Evolutionary conservation across 306 rosid genomes (phyloP).

Genomic region (Casuarina cunninghamiana): DNA sequence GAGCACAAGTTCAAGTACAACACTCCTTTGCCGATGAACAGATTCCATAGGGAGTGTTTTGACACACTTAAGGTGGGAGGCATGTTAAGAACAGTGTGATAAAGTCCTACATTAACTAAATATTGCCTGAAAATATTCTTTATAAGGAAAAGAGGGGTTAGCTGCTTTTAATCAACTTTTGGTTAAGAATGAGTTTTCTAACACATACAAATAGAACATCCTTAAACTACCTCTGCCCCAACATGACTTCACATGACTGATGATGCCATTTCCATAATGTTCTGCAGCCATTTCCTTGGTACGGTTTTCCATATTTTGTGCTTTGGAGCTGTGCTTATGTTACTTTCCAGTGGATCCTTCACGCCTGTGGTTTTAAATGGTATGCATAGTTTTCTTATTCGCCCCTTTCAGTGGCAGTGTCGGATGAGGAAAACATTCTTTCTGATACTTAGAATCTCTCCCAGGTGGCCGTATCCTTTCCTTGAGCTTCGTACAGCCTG

Average conservation of each 20-base stretch:
- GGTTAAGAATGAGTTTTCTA: too few species aligned
- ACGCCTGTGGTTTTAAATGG: constrained; percentile 49
- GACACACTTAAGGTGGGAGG: too few species aligned
- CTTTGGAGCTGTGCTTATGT: constrained; percentile 67
- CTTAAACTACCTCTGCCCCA: not conserved
- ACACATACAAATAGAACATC: not conserved
- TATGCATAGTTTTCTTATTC: constrained; percentile 9
- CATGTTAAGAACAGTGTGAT: too few species aligned
- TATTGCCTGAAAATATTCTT: too few species aligned
- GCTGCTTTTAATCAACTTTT: too few species aligned
- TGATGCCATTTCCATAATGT: constrained; percentile 18
- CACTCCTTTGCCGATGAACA: too few species aligned
- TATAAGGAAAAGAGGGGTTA: too few species aligned
- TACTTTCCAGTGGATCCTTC: constrained; percentile 70
- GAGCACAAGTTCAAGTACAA: too few species aligned
- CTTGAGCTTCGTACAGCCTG: constrained; percentile 69
- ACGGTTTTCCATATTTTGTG: constrained; percentile 68
- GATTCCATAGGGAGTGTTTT: too few species aligned
- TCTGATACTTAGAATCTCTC: not conserved
- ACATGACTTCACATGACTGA: constrained; percentile 4
- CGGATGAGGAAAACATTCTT: not conserved
- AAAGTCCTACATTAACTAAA: too few species aligned
- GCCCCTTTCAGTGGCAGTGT: not conserved
- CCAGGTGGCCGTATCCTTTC: constrained; percentile 89
- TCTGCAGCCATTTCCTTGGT: constrained; percentile 77